A percentile compares a stretch with the other conserved stretches of the same genome.
Conservation (phyloP, 2,329 filamentous ascomycete species). For the Rhytidhysteron rufulum region DNA sequence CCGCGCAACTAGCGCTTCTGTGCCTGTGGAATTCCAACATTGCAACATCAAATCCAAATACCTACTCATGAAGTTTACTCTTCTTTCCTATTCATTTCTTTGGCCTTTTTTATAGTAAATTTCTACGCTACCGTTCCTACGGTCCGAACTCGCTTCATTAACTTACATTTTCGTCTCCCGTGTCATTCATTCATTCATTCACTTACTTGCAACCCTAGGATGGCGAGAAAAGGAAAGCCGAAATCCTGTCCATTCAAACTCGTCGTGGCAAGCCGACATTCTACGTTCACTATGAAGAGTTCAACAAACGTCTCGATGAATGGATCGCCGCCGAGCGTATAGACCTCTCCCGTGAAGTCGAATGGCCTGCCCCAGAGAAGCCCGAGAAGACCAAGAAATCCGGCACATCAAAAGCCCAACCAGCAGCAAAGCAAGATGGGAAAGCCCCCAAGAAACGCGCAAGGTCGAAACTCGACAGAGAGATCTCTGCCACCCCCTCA, state of each 20-base stretch:
- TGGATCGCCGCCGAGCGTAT: conserved; percentile 83
- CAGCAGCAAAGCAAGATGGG: conserved; percentile 27
- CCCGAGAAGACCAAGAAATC: conserved; percentile 76
- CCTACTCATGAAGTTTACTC: not conserved
- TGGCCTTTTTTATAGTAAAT: too few species aligned
- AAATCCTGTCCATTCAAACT: conserved; percentile 91
- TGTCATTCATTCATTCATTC: conserved; percentile 1
- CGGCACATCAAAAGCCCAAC: conserved; percentile 31
- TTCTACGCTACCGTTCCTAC: too few species aligned
- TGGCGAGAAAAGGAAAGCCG: conserved; percentile 82
- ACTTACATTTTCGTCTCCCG: not conserved
- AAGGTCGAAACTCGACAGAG: conserved; percentile 47
- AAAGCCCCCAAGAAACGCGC: conserved; percentile 44
- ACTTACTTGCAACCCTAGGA: conserved; percentile 50
- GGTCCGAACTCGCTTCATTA: too few species aligned
- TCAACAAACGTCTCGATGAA: conserved; percentile 87
- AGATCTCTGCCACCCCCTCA: conserved; percentile 53
- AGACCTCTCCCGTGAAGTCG: conserved; percentile 84
- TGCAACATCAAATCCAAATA: not conserved
- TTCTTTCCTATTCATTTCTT: not conserved
- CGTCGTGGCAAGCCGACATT: conserved; percentile 85
- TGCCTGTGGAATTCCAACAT: too few species aligned
- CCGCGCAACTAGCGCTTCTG: conserved; percentile 12
- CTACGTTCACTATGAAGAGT: conserved; percentile 97
- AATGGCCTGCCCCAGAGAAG: conserved; percentile 93